Percentiles rank a stretch among this genome's conserved stretches.
These are phyloP conservation scores for Colletotrichum abscissum DNA, from an alignment of 2,329 filamentous ascomycete genomes.

Conservation along the genomic window DNA sequence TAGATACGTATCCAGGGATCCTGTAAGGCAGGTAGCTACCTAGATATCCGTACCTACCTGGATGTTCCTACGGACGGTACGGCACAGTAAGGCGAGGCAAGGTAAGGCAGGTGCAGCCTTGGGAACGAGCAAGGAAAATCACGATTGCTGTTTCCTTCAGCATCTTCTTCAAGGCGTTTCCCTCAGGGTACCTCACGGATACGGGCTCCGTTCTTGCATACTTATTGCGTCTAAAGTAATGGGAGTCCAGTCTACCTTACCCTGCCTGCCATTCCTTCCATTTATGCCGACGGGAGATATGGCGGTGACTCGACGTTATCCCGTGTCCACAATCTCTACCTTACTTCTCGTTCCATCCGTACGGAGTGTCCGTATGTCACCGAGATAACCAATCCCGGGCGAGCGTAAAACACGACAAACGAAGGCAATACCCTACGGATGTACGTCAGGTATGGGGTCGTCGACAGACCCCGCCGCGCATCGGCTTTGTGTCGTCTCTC, in stretches of 20 bases:
- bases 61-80: neutral
- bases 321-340: neutral
- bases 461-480: neutral
- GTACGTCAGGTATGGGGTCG: neutral
- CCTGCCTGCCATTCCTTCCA: too few species aligned
- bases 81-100: neutral
- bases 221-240: too few species aligned
- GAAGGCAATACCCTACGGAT: too few species aligned
- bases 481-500: conserved; percentile 5
- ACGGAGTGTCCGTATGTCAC: neutral
- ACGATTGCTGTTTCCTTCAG: neutral
- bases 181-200: neutral
- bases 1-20: neutral
- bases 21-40: neutral
- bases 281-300: neutral
- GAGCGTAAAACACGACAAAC: neutral
- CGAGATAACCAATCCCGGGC: neutral
- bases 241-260: too few species aligned
- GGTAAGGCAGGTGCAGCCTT: neutral
- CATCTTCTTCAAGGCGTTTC: neutral
- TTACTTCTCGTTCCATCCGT: neutral
- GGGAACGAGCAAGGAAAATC: neutral
- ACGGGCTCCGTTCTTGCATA: conserved; percentile 3
- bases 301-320: neutral
- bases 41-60: neutral